phyloP scores from a whole-genome alignment of 1,139 yeast genomes.

The Kurtzmaniella quercitrusa region DNA sequence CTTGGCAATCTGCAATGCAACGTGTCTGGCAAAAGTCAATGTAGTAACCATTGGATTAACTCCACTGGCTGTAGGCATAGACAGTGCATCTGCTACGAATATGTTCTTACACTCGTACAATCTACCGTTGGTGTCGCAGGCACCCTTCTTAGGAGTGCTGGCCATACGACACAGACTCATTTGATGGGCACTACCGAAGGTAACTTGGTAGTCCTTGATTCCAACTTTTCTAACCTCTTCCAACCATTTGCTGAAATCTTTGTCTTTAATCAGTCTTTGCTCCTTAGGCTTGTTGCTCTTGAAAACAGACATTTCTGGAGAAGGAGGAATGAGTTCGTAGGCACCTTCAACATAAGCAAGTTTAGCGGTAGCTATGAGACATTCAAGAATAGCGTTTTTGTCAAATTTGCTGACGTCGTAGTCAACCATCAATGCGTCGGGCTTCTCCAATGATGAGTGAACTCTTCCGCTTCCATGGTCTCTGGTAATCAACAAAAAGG shows the following conservation, averaged over 20 bases:
- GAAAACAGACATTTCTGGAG: constrained; percentile 36
- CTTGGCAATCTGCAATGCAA: constrained; percentile 30
- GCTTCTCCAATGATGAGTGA: constrained; percentile 28
- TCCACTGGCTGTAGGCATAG: constrained; percentile 57
- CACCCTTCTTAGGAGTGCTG: constrained; percentile 46
- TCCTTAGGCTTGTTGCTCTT: constrained; percentile 35
- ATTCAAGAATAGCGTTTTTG: constrained; percentile 36
- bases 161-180: constrained; percentile 57
- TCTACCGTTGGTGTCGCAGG: constrained; percentile 46
- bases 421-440: constrained; percentile 34
- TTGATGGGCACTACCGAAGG: constrained; percentile 57
- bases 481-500: constrained; percentile 46
- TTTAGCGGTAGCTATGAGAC: constrained; percentile 42
- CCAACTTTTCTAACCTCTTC: constrained; percentile 22
- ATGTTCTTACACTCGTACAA: constrained; percentile 51
- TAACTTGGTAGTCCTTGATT: constrained; percentile 25
- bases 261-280: constrained; percentile 38
- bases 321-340: constrained; percentile 38
- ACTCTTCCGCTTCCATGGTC: constrained; percentile 45
- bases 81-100: constrained; percentile 55
- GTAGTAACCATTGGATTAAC: constrained; percentile 52
- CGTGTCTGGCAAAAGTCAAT: constrained; percentile 37
- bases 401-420: constrained; percentile 43
- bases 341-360: constrained; percentile 52
- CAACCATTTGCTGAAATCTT: constrained; percentile 47